These are phyloP conservation scores for Starmerella sp. DNA, from an alignment of 805 yeast species.

Conservation along the genomic window DNA sequence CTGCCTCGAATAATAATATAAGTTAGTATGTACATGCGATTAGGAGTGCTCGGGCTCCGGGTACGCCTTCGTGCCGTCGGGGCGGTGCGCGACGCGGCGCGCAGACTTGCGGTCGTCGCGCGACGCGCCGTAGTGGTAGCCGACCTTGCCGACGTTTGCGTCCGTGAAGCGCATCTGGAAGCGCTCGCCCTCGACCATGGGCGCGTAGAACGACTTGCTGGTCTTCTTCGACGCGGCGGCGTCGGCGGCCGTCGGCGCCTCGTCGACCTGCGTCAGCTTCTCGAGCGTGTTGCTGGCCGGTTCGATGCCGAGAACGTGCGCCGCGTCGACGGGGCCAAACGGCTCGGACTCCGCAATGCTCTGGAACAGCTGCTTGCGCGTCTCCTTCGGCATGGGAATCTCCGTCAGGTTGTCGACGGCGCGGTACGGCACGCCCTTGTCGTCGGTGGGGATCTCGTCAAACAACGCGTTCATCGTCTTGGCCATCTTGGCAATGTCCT, in stretches of 20 bases:
- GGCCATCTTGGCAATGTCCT: conserved; percentile 51
- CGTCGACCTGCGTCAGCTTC: conserved; percentile 34
- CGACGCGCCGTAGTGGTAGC: conserved; percentile 83
- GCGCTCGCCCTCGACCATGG: conserved; percentile 57
- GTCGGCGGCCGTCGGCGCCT: conserved; percentile 7
- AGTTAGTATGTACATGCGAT: conserved; percentile 1
- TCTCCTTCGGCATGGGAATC: conserved; percentile 79
- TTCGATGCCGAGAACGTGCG: conserved; percentile 65
- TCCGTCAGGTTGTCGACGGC: conserved; percentile 77
- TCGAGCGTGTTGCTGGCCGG: conserved; percentile 77
- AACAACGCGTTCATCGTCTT: conserved; percentile 64
- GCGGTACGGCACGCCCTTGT: conserved; percentile 24
- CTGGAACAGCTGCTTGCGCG: conserved; percentile 68
- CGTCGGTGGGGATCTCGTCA: conserved; percentile 39
- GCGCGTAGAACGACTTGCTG: conserved; percentile 38
- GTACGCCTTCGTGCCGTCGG: conserved; percentile 21
- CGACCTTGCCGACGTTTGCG: conserved; percentile 74
- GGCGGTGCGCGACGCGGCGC: conserved; percentile 35
- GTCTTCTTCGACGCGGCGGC: conserved; percentile 30
- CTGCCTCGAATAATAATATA: neutral
- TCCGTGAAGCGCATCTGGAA: conserved; percentile 61
- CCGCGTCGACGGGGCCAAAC: conserved; percentile 93
- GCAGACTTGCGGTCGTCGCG: conserved; percentile 80
- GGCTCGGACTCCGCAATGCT: conserved; percentile 92
- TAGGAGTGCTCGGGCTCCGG: conserved; percentile 23